These are phyloP conservation scores for Zygosaccharomyces sapae DNA, from an alignment of 1,139 yeast species.

Conservation along the genomic window DNA sequence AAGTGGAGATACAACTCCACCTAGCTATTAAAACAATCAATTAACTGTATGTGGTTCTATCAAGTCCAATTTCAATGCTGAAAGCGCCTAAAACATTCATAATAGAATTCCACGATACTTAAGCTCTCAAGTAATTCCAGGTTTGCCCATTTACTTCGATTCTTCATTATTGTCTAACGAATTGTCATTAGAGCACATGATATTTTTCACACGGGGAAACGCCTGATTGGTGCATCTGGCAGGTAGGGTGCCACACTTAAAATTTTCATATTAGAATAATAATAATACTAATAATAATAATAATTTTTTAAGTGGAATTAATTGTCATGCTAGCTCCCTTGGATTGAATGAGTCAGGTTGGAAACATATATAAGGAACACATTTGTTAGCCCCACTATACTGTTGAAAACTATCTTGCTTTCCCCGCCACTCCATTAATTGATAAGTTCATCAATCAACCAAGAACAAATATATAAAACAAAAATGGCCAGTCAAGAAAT, in stretches of 20 bases:
- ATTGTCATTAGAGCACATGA: neutral
- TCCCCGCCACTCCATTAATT: constrained; percentile 26
- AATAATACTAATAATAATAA: no score
- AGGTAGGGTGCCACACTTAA: constrained; percentile 2
- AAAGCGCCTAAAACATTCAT: neutral
- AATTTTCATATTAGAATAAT: neutral
- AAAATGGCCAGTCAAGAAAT: constrained; percentile 15
- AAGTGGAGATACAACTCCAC: constrained; percentile 4
- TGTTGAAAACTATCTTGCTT: constrained; percentile 4
- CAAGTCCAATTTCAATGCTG: neutral
- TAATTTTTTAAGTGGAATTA: neutral
- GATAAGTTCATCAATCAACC: neutral
- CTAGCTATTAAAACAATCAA: neutral
- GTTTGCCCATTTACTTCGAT: neutral
- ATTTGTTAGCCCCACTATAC: neutral
- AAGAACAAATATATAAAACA: constrained; percentile 44
- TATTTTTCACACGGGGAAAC: neutral
- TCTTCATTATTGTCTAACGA: neutral
- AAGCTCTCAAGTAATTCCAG: neutral
- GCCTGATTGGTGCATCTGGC: constrained; percentile 1
- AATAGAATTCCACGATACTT: neutral
- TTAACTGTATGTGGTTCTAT: neutral
- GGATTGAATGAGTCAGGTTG: constrained; percentile 2
- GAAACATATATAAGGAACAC: constrained; percentile 2
- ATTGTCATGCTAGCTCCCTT: neutral